Evolutionary conservation across 2,329 filamentous ascomycete genomes (phyloP), one percentile per base, ranked within the genome.

Genomic region (Ascochyta viciae-villosae): DNA sequence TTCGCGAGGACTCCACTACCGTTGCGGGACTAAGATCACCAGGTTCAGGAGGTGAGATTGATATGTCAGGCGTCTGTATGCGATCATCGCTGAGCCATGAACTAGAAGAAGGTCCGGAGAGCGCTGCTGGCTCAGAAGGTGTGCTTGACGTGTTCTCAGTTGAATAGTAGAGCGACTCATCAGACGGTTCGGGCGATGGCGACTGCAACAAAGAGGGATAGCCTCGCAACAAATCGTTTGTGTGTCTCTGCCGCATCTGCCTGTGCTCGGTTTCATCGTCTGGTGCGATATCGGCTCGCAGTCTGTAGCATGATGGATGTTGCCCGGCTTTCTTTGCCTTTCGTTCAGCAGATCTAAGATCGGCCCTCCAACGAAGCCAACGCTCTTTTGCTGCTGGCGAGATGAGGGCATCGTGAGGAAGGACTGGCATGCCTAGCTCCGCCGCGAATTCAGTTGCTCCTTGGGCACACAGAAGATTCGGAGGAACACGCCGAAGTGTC

Each of bases 381-480:
- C 95, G 88, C 55, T 95, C 89, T 59, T 83, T 83, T 16, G 95
- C 90, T 61, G 87, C 89, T 49, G 84, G 87, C 3, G 94, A 96
- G n/a, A 97, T 83, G 16, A 99, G 81, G 39, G 82, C 83, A 39
- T 95, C 89, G 66, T 92, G 87, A 6, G 87, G 83, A n/a, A 92
- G 82, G 10, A 91, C 81, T 0, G 84, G 79, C 72, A 98, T 86
- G 8, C 90, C 88, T 63, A 92, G 85, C 56, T 94, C 87, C 58
- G 85, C 85, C 0, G 94, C 95, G 76, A 96, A 99, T n/a, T 89
- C 85, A 39, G 85, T 89, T 15, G 95, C 95, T 10, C 95, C 95
- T 63, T 90, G 83, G 31, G 92, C 91, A 10, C 96, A 90, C 1
- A 99, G 84, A 23, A 97, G 86, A 67, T 97, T 98, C 9, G 95